Conservation (phyloP, 2,329 filamentous ascomycete genomes). For the Plectosphaerella plurivora region DNA sequence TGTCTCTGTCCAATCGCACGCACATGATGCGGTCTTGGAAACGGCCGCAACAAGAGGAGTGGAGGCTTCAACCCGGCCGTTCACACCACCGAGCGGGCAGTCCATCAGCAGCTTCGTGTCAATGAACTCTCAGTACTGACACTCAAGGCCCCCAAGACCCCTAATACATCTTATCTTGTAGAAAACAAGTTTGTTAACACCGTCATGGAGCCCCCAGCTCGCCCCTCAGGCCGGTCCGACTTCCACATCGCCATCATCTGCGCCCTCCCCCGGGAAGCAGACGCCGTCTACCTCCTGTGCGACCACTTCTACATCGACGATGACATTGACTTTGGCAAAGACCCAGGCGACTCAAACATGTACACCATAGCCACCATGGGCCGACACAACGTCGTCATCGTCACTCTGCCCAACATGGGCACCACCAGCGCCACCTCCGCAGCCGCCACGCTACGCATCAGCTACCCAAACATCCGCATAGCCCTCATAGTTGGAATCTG, state of each 20-base stretch:
- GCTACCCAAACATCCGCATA: conserved; percentile 24
- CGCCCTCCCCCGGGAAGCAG: conserved; percentile 23
- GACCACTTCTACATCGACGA: conserved; percentile 23
- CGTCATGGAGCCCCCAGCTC: too few species aligned
- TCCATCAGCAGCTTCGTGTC: too few species aligned
- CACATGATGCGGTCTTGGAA: too few species aligned
- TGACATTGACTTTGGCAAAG: conserved; percentile 10
- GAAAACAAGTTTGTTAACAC: too few species aligned
- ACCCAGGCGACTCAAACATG: conserved; percentile 9
- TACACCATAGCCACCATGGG: conserved; percentile 23
- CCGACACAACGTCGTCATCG: conserved; percentile 21
- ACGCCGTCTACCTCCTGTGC: conserved; percentile 20
- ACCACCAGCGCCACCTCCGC: conserved; percentile 18
- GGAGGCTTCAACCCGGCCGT: too few species aligned
- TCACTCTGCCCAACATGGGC: conserved; percentile 20
- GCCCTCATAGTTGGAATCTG: conserved; percentile 18
- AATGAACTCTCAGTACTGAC: too few species aligned
- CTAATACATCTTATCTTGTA: too few species aligned
- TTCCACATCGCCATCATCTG: conserved; percentile 32
- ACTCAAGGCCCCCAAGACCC: too few species aligned
- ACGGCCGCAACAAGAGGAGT: too few species aligned
- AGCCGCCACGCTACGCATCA: conserved; percentile 21
- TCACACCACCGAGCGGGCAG: too few species aligned
- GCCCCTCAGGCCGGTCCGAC: background rate
- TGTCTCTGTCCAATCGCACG: too few species aligned